Base-by-base conservation (phyloP, 2,329 filamentous ascomycete genomes). In the Fusarium sp. region DNA sequence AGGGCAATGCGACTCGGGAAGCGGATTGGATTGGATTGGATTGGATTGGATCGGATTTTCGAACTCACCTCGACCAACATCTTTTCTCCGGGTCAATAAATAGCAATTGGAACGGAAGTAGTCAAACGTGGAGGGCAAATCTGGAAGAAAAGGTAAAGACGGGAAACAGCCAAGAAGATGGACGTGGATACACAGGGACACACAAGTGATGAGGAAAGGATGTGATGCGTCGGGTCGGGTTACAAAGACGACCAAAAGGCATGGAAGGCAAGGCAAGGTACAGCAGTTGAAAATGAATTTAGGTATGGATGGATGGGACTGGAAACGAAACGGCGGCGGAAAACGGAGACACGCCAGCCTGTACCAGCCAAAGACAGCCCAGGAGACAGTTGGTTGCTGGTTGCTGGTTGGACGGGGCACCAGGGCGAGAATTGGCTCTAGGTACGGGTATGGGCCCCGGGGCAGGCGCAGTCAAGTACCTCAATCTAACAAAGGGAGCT, bases 11-110 rank as follows among this genome's bases (percentile, higher is more conserved):
- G 66, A 30, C 26, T 54, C 33, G 57, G 59, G 26, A n/a, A 44
- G 33, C 26, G 28, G 47, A 30, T 24, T 30, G 45, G 48, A 53
- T 12, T n/a, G 36, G 36, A n/a, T 15, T n/a, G 33, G 48, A 33
- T 28, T 22, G 58, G 50, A 55, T 24, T 12, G 39, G 39, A 50
- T 50, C 42, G 55, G 45, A 48, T 61, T 73, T 73, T 65, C 59
- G 65, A 63, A 81, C 81, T 80, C 75, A 82, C 81, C 76, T 82
- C 80, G 64, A 81, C 80, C 80, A 82, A 78, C 81, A 82, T 81
- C 60, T 73, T 71, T 53, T 45, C 66, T 67, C 61, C 35, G n/a
- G 16, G 50, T 47, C 59, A 36, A 53, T 31, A 65, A 60, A 61
- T 57, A 68, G 42, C 64, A 59, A 69, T 64, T 64, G 66, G 42